These are phyloP conservation scores for Penstemon eatonii DNA, from an alignment of 257 asterid genomes.

Conservation along the genomic window DNA sequence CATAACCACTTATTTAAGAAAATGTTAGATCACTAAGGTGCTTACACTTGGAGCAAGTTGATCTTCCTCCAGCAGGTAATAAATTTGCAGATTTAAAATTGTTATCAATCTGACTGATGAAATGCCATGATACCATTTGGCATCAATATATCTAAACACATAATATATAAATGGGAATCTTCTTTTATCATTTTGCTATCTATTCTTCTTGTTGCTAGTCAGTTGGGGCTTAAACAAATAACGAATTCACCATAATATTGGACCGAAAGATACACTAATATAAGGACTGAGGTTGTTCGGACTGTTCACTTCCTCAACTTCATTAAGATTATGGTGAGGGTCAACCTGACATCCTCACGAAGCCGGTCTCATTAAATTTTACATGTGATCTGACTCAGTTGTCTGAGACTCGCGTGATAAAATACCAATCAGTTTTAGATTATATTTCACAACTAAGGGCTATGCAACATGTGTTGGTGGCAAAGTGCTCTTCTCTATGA, in stretches of 20 bases:
- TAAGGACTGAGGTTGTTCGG: neutral
- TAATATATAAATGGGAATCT: neutral
- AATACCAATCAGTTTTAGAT: neutral
- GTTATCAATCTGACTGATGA: neutral
- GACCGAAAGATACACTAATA: neutral
- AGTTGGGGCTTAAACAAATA: neutral
- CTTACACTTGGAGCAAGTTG: constrained; percentile 4
- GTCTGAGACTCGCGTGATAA: too few relatives aligned
- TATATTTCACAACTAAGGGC: neutral
- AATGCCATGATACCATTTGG: neutral
- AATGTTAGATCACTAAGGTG: neutral
- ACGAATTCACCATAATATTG: neutral
- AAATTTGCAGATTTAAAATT: neutral
- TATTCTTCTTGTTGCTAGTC: neutral
- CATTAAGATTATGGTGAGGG: neutral
- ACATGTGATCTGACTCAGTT: too few relatives aligned
- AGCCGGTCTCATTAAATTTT: neutral
- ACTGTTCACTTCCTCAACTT: neutral
- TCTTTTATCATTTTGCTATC: neutral
- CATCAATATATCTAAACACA: neutral
- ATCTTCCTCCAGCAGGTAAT: neutral
- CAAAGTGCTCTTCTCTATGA: neutral
- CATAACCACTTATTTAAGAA: constrained; percentile 14
- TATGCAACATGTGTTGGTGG: neutral
- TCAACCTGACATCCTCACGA: neutral